Evolutionary conservation across 164 flowering plant species (phyloP).

Genomic region (Buxus sempervirens): DNA sequence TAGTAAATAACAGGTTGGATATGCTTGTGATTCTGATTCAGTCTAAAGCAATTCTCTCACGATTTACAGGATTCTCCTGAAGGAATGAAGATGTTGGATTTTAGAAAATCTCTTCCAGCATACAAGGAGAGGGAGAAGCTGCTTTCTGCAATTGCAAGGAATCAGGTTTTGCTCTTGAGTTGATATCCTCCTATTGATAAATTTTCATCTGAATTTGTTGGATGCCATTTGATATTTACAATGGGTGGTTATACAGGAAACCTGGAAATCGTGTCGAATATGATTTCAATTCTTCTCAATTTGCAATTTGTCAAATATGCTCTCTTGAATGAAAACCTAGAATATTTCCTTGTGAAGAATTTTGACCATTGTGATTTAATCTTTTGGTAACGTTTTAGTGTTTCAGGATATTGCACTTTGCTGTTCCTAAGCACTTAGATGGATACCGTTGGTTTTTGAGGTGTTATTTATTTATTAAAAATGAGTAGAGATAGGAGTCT

Average conservation of each 20-base stretch:
- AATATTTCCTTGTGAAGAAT: neutral
- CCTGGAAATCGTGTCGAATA: neutral
- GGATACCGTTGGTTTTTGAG: too few species aligned
- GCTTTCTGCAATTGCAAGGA: conserved; percentile 87
- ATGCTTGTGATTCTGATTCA: conserved; percentile 1
- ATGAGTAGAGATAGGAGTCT: too few species aligned
- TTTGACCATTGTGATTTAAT: neutral
- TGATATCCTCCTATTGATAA: conserved; percentile 14
- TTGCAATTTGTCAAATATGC: neutral
- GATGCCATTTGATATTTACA: conserved; percentile 2
- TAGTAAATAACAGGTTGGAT: neutral
- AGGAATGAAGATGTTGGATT: conserved; percentile 74
- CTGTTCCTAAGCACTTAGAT: too few species aligned
- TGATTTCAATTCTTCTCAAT: neutral
- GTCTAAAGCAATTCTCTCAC: neutral
- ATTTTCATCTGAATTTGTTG: conserved; percentile 21
- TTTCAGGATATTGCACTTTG: too few species aligned
- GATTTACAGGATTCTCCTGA: conserved; percentile 84
- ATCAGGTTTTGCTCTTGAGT: conserved; percentile 63
- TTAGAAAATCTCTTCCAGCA: conserved; percentile 83
- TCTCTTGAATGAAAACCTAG: conserved; percentile 1
- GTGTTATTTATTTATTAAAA: too few species aligned
- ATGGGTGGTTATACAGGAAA: conserved; percentile 3
- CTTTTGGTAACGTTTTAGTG: too few species aligned
- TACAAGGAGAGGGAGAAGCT: conserved; percentile 83